Conservation (phyloP, 805 yeast species). For the Danielozyma ontarioensis region DNA sequence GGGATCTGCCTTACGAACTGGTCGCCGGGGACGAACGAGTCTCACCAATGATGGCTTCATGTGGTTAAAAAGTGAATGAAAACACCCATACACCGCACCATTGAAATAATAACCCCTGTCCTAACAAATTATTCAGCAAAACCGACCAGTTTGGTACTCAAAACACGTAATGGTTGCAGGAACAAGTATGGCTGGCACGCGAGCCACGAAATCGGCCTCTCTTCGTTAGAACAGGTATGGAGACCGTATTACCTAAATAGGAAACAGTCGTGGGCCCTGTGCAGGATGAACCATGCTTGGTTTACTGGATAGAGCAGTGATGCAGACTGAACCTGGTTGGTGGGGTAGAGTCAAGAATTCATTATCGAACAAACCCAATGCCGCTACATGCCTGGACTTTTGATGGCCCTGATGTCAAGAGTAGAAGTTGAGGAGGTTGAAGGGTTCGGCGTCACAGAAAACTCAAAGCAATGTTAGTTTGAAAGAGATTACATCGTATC, state of each 20-base stretch:
- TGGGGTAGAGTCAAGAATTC: slow-evolving; percentile 1
- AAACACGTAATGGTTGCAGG: not conserved
- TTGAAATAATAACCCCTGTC: not conserved
- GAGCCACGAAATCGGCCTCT: too few relatives aligned
- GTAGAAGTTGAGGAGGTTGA: not conserved
- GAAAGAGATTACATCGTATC: too few relatives aligned
- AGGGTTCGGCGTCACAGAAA: too few relatives aligned
- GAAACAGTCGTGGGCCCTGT: slow-evolving; percentile 2
- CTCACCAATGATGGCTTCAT: slow-evolving; percentile 37
- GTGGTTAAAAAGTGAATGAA: not conserved
- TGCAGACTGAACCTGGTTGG: too few relatives aligned
- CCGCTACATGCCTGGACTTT: not conserved
- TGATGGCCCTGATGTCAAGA: not conserved
- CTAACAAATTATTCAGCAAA: not conserved
- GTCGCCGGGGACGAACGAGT: slow-evolving; percentile 36
- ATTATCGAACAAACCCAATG: slow-evolving; percentile 1
- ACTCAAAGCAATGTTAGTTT: slow-evolving; percentile 1
- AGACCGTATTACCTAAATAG: slow-evolving; percentile 2
- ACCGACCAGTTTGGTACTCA: not conserved
- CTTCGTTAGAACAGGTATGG: not conserved
- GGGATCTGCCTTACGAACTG: slow-evolving; percentile 36
- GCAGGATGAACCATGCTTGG: too few relatives aligned
- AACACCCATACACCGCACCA: too few relatives aligned
- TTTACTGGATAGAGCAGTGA: too few relatives aligned
- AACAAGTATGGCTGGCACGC: too few relatives aligned